Evolutionary conservation across 768 basidiomycete species (phyloP), one percentile per base, ranked within the genome.

Genomic region (Cystofilobasidium macerans): DNA sequence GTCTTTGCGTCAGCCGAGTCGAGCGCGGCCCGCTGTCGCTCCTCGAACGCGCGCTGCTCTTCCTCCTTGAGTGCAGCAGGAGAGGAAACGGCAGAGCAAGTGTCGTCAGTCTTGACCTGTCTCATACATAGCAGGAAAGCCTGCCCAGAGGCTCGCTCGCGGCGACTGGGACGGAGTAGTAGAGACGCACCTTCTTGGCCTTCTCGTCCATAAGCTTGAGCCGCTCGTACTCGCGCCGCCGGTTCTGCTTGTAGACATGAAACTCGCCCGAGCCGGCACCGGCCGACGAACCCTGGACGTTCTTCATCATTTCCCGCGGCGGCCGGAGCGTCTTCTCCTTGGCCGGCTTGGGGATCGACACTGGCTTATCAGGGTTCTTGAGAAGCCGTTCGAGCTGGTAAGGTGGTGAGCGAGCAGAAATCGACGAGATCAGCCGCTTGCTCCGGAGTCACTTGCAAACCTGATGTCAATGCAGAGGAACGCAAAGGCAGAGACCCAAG

Each of bases 221-320:
- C 65, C 95, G 80, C 77, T 99, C 95, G 72, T 97, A 98, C 78
- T 99, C 95, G 72, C 94, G 81, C 73, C 94, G 81, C 69, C 95
- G 79, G 70, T 86, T 85, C 22, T 94, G 93, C 74, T 98, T 98
- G 79, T 98, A 99, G 0, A 99, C 95, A 74, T 99, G 95, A 73
- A 98, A 97, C 76, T 94, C 93, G 48, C 94, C 94, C 64, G 88
- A 90, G 59, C 95, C 95, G 22, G 95, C 95, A 53, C 94, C 95
- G 9, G 95, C 92, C 76, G 89, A 90, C 20, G 89, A 93, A 0
- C 95, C 95, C 76, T 97, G 93, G 9, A 99, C 94, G 71, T 98
- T 98, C 82, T 95, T 97, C 89, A 99, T 97, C 77, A 79, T 79
- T 69, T 81, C 95, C 57, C 89, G 81, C 12, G 93, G 81, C 0